Evolutionary conservation across 768 basidiomycete species (phyloP), one percentile per base, ranked within the genome.

Genomic region (Boletus reticulatus): DNA sequence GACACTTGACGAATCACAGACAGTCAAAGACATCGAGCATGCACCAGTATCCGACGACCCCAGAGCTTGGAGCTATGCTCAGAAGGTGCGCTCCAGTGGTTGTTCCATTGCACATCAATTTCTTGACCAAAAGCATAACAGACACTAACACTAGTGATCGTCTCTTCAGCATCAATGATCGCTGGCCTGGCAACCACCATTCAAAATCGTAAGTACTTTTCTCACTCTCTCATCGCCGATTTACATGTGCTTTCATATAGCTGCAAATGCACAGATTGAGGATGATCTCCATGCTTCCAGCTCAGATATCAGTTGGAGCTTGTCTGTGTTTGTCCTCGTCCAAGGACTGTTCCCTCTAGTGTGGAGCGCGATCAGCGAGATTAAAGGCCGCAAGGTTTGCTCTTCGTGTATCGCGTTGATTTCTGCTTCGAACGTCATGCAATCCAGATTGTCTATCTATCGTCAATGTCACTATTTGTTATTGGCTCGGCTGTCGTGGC

Each of bases 301-400:
- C 49, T 73, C 78, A 9, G 77, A 87, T 42, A 84, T 93, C 53
- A 86, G 88, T 54, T 75, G 82, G 67, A 86, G 81, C 60, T 70
- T 92, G 34, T 86, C 89, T 1, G 54, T 88, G 20, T 92, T 89
- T 71, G 84, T 90, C 55, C 72, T 87, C 3, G 58, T 85, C 4
- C 91, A 92, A 71, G 91, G 91, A 2, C 61, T 75, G 19, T 73
- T 83, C 48, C 91, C 91, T 0, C 56, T 89, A 31, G 42, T 86
- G 2, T 92, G 90, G 89, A 80, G 78, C 37, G 80, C 84, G 0
- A 71, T 91, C 29, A 87, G 86, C 57, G 91, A 93, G 68, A 80
- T 92, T 16, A 84, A 83, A 62, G 91, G 91, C 1, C 75, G 90
- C 49, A 92, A 84, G 76, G 85, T 84, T 59, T 37, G 54, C 8